Evolutionary conservation across 169 alveolate species (phyloP), one percentile per base, ranked within the genome.

Genomic region (Besnoitia besnoiti): DNA sequence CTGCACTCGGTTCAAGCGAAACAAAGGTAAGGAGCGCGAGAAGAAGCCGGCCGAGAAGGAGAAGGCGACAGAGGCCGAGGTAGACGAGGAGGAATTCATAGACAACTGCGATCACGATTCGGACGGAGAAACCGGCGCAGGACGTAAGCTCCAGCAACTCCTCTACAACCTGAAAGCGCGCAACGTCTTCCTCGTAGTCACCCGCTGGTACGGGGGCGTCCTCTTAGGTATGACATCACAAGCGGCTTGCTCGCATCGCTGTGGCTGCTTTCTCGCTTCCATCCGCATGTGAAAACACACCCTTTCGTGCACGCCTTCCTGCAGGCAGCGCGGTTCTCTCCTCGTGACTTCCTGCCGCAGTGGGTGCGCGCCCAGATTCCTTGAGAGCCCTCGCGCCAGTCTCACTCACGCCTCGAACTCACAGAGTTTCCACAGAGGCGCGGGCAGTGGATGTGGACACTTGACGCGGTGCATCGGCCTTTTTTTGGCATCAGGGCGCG

Each of bases 181-280:
- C 1, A 85, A 85, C 42, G 91, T 85, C 10, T 21, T 85, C 30
- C 67, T 85, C 21, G 46, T 85, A 21, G 91, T 85, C 91, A 40
- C 79, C 91, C 12, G 91, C 24, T 85, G 79, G 80, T 85, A 85
- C 24, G 91, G 91, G 19, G 91, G 91, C 88, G 46, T 85, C 39
- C 91, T 46, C n/a, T 84, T 85, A 47, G 91, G 91, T 82, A 82
- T 0, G 89, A 37, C 24, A 14, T 39, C 21, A 76, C 21, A 30
- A 30, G 30, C 30, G 30, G 30, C n/a, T 30, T 30, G 30, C 76
- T 30, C 76, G 30, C 30, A 30, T 19, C 24, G 30, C 85, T 19
- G 51, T 44, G 85, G 12, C 85, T 76, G 24, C 27, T 21, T 46
- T 16, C n/a, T 46, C 51, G 61, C 84, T 73, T 39, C 46, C 30